Conservation (phyloP, 1,284 basidiomycete genomes). For the Bjerkandera adusta region DNA sequence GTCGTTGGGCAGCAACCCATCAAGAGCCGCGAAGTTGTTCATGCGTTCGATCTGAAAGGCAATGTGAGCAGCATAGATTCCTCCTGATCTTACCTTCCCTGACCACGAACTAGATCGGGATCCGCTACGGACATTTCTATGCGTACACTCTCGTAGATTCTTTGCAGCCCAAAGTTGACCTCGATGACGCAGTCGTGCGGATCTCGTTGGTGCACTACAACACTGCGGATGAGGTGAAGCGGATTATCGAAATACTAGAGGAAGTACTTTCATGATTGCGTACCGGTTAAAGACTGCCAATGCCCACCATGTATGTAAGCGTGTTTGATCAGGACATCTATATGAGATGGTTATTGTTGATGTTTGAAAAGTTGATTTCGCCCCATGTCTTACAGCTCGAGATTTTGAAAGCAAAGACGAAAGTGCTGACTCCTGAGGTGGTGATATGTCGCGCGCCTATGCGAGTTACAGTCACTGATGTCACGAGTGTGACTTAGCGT, state of each 20-base stretch:
- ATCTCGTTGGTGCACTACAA: conserved; percentile 84
- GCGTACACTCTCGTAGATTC: conserved; percentile 62
- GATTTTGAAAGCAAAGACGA: too few relatives aligned
- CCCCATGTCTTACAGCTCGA: too few relatives aligned
- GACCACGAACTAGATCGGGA: conserved; percentile 52
- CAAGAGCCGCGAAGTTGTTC: conserved; percentile 63
- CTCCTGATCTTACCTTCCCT: conserved; percentile 1
- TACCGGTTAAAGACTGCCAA: too few relatives aligned
- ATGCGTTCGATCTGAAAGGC: conserved; percentile 55
- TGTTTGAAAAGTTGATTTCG: too few relatives aligned
- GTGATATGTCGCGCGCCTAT: too few relatives aligned
- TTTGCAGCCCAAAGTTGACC: conserved; percentile 53
- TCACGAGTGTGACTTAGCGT: too few relatives aligned
- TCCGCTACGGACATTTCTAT: conserved; percentile 79
- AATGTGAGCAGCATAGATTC: conserved; percentile 46
- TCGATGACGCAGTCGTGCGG: conserved; percentile 67
- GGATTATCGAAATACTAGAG: conserved; percentile 53
- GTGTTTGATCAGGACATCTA: too few relatives aligned
- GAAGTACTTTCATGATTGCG: conserved; percentile 32
- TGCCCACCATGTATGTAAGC: too few relatives aligned
- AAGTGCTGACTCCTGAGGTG: too few relatives aligned
- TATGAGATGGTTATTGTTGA: too few relatives aligned
- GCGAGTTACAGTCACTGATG: too few relatives aligned
- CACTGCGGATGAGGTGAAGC: conserved; percentile 64
- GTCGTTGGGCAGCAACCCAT: conserved; percentile 54